Evolutionary conservation across 768 basidiomycete genomes (phyloP).

Genomic region (Boletus subcaerulescens): DNA sequence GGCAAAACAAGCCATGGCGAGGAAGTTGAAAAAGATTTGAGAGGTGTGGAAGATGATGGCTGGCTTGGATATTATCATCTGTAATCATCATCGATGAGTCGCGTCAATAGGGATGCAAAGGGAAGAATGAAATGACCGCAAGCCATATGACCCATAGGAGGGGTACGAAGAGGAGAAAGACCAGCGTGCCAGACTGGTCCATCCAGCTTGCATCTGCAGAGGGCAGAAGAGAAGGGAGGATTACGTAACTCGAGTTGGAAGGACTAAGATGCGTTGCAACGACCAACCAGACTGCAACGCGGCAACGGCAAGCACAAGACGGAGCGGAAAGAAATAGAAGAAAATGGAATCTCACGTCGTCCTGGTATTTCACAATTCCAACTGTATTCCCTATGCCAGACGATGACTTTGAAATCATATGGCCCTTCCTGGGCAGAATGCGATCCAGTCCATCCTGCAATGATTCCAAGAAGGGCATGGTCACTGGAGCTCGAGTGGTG

Average conservation of each 20-base stretch:
- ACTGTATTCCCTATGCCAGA: constrained; percentile 58
- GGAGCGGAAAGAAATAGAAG: neutral
- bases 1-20: constrained; percentile 89
- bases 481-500: neutral
- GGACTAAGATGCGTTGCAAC: constrained; percentile 21
- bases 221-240: constrained; percentile 23
- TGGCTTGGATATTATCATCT: constrained; percentile 90
- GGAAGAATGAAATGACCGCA: constrained; percentile 46
- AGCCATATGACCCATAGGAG: constrained; percentile 63
- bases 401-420: constrained; percentile 32
- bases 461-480: constrained; percentile 30
- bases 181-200: constrained; percentile 47
- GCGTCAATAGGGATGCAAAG: constrained; percentile 14
- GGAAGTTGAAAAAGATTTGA: constrained; percentile 90
- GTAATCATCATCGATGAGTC: constrained; percentile 10
- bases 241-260: constrained; percentile 33
- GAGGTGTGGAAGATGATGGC: constrained; percentile 71
- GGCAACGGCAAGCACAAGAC: constrained; percentile 1
- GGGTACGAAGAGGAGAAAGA: constrained; percentile 66
- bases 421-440: constrained; percentile 23
- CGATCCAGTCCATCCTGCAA: constrained; percentile 32
- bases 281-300: constrained; percentile 15
- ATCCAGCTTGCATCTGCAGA: constrained; percentile 32
- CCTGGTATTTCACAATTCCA: constrained; percentile 61
- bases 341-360: constrained; percentile 59